Percentiles rank a stretch among this genome's conserved stretches.
Conservation (phyloP, 1,284 basidiomycete species). For the Bjerkandera adusta region DNA sequence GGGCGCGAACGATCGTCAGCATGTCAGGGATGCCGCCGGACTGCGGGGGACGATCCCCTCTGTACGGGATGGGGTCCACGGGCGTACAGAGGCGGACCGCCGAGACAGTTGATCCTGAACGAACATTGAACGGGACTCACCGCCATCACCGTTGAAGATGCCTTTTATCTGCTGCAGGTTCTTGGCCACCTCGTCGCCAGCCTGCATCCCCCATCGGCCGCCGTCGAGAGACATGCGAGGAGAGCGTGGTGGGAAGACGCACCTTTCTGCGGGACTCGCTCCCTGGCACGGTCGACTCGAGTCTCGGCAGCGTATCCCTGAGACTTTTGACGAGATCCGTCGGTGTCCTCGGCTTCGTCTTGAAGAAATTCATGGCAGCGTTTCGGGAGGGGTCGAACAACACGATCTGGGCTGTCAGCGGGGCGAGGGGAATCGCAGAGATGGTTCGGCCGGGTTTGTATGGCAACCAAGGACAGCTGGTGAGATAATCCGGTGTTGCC, state of each 20-base stretch:
- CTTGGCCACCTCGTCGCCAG: constrained; percentile 87
- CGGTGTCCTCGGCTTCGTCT: constrained; percentile 82
- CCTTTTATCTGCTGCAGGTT: constrained; percentile 86
- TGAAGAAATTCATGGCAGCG: constrained; percentile 92
- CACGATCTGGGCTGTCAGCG: neutral
- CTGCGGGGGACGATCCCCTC: neutral
- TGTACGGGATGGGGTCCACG: too few relatives aligned
- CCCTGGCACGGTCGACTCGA: constrained; percentile 74
- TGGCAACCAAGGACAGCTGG: constrained; percentile 5
- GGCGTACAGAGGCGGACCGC: constrained; percentile 10
- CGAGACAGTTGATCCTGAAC: constrained; percentile 3
- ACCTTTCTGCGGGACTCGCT: constrained; percentile 81
- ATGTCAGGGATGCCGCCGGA: too few relatives aligned
- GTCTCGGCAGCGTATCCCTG: constrained; percentile 73
- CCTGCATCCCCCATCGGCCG: too few relatives aligned
- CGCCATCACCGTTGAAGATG: constrained; percentile 85
- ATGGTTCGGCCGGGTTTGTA: neutral
- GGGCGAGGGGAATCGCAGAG: neutral
- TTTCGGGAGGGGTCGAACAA: neutral
- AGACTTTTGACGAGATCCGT: constrained; percentile 81
- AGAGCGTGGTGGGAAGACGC: constrained; percentile 23
- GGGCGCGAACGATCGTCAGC: constrained; percentile 5
- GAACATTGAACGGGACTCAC: constrained; percentile 41
- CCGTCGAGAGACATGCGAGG: too few relatives aligned
- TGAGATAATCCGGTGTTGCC: constrained; percentile 4